phyloP scores from a whole-genome alignment of 1,284 basidiomycete species.

The Neolentinus lepideus region DNA sequence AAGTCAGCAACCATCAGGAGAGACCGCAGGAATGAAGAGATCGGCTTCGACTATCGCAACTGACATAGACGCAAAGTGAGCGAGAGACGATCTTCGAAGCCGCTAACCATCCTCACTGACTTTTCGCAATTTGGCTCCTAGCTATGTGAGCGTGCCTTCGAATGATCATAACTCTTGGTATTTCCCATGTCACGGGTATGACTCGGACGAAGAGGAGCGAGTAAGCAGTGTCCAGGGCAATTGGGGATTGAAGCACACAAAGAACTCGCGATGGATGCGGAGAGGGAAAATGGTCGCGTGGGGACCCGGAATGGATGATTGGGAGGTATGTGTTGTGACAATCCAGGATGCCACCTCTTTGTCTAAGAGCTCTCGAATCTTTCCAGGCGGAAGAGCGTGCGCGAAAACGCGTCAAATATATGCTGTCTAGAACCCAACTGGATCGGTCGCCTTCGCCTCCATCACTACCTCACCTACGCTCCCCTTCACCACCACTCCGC shows the following conservation, averaged over 20 bases:
- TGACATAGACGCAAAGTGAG: background rate
- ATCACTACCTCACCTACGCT: slow-evolving; percentile 35
- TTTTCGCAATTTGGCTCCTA: slow-evolving; percentile 15
- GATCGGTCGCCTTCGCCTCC: slow-evolving; percentile 27
- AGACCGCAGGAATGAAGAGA: background rate
- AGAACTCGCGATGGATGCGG: slow-evolving; percentile 67
- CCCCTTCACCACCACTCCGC: slow-evolving; percentile 33
- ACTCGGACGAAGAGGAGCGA: slow-evolving; percentile 42
- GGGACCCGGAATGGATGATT: slow-evolving; percentile 74
- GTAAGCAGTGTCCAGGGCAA: slow-evolving; percentile 49
- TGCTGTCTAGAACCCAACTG: slow-evolving; percentile 36
- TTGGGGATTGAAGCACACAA: slow-evolving; percentile 69
- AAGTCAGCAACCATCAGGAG: background rate
- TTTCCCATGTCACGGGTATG: slow-evolving; percentile 63
- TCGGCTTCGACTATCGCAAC: background rate
- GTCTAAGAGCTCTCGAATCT: background rate
- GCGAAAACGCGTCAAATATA: slow-evolving; percentile 62
- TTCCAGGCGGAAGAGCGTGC: slow-evolving; percentile 72
- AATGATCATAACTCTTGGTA: slow-evolving; percentile 73
- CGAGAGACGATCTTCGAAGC: background rate
- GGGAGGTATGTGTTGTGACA: slow-evolving; percentile 51
- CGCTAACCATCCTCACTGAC: background rate
- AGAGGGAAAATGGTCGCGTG: slow-evolving; percentile 71
- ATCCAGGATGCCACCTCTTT: background rate
- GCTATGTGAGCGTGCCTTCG: slow-evolving; percentile 29